Conservation (phyloP, 768 basidiomycete species). For the Leccinellum albellum region DNA sequence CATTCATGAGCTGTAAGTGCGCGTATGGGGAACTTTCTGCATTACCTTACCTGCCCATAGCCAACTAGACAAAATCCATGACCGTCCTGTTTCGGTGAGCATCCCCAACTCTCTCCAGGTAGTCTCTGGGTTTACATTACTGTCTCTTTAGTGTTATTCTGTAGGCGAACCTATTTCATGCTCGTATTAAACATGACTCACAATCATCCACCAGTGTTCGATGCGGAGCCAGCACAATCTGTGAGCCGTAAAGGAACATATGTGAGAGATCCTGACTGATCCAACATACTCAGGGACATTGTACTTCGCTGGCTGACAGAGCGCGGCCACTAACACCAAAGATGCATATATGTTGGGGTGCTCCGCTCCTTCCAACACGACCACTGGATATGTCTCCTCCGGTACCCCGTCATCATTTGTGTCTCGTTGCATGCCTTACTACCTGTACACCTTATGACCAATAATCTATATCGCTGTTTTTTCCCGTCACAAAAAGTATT, state of each 20-base stretch:
- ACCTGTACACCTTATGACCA: neutral
- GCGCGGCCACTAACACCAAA: constrained; percentile 54
- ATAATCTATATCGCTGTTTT: neutral
- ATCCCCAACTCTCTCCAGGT: neutral
- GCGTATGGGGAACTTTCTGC: no score
- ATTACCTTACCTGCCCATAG: constrained; percentile 28
- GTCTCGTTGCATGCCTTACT: neutral
- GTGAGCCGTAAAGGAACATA: constrained; percentile 37
- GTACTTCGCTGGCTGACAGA: constrained; percentile 84
- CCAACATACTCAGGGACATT: constrained; percentile 55
- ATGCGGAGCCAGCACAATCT: constrained; percentile 96
- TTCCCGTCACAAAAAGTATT: neutral
- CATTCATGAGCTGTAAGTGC: constrained; percentile 66
- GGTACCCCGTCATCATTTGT: neutral
- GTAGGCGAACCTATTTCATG: constrained; percentile 37
- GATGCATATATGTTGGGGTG: neutral
- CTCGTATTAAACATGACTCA: neutral
- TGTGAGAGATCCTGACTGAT: neutral
- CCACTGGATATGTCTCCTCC: neutral
- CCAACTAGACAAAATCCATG: constrained; percentile 73
- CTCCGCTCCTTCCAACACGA: neutral
- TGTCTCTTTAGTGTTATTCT: constrained; percentile 63
- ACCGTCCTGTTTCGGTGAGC: constrained; percentile 83
- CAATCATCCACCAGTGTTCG: constrained; percentile 60
- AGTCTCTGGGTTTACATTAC: neutral